phyloP scores from a whole-genome alignment of 75 land plant genomes.

The Larix kaempferi region DNA sequence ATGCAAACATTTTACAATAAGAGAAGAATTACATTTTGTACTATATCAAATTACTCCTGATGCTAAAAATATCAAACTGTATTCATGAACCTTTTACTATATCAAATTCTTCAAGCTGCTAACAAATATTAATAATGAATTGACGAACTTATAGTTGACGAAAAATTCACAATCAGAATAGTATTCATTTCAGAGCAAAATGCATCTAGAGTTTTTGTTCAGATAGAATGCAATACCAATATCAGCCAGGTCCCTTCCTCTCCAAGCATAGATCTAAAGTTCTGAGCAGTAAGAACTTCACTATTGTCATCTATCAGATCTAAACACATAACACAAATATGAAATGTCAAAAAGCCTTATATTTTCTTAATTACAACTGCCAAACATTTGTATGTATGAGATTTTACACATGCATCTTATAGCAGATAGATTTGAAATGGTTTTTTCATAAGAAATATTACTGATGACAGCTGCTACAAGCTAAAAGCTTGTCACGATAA shows the following conservation, averaged over 20 bases:
- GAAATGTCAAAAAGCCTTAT: neutral
- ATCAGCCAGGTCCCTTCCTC: constrained; percentile 3
- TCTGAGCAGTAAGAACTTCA: constrained; percentile 8
- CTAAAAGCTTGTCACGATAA: too few species aligned
- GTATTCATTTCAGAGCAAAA: neutral
- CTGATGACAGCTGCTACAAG: neutral
- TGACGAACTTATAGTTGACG: neutral
- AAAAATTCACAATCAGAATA: neutral
- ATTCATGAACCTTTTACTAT: neutral
- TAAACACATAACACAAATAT: neutral
- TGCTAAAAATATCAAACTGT: neutral
- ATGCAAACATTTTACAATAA: neutral
- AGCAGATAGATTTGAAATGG: neutral
- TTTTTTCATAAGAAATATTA: neutral
- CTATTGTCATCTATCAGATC: neutral
- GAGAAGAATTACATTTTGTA: neutral
- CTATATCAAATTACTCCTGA: neutral
- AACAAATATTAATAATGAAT: neutral
- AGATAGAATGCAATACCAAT: constrained; percentile 1
- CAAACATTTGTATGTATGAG: too few species aligned
- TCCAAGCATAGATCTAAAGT: constrained; percentile 1
- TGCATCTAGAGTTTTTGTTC: too few species aligned
- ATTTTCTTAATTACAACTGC: neutral
- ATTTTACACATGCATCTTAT: neutral
- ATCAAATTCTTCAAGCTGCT: neutral